Evolutionary conservation across 352 stramenopile genomes (phyloP).

Genomic region (Pythium monospermum): DNA sequence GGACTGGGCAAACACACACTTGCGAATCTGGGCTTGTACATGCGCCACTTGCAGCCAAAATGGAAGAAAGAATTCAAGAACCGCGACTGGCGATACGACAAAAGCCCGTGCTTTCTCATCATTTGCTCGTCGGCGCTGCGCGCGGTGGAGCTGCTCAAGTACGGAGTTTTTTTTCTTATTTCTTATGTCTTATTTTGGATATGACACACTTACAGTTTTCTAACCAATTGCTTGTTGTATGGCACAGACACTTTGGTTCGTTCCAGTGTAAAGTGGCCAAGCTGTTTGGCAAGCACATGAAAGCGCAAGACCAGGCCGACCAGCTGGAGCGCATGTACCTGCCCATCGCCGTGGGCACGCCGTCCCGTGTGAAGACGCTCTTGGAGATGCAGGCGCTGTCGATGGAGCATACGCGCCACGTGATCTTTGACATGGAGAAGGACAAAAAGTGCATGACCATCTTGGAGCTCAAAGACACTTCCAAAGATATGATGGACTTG

Average conservation of each 20-base stretch:
- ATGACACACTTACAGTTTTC: too few relatives aligned
- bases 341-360: constrained; percentile 77
- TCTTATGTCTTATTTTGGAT: too few relatives aligned
- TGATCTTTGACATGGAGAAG: constrained; percentile 84
- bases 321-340: constrained; percentile 68
- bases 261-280: constrained; percentile 93
- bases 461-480: constrained; percentile 81
- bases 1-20: constrained; percentile 81
- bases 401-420: constrained; percentile 69
- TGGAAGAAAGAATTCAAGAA: constrained; percentile 78
- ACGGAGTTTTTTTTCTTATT: constrained; percentile 51
- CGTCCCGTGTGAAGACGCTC: constrained; percentile 71
- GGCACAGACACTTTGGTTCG: constrained; percentile 49
- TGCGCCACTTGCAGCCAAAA: constrained; percentile 60
- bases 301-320: constrained; percentile 84
- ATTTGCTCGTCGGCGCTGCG: constrained; percentile 89
- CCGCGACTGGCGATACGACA: constrained; percentile 77
- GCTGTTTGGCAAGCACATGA: constrained; percentile 95
- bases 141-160: constrained; percentile 92
- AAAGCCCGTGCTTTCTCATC: constrained; percentile 89
- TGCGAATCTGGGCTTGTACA: constrained; percentile 61
- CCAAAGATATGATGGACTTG: constrained; percentile 72
- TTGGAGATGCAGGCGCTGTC: constrained; percentile 73
- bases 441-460: constrained; percentile 85
- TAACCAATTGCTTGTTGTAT: too few relatives aligned